phyloP scores from a whole-genome alignment of 352 stramenopile genomes.

The Phytophthora pluvialis region DNA sequence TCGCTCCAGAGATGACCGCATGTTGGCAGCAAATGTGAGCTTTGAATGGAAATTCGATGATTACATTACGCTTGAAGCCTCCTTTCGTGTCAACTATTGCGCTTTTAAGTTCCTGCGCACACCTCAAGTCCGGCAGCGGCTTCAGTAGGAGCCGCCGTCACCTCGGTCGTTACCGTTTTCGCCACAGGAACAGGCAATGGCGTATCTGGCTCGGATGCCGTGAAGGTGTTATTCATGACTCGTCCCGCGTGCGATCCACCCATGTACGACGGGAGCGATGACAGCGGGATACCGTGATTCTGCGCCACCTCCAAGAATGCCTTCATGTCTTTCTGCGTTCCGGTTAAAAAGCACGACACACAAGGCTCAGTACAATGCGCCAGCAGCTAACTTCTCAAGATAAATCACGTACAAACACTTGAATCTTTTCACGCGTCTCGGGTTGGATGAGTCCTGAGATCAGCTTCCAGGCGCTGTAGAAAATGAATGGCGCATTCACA shows the following conservation, averaged over 20 bases:
- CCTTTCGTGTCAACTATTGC: background rate
- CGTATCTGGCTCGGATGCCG: conserved; percentile 57
- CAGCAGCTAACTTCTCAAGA: background rate
- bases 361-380: background rate
- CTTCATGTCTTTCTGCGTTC: conserved; percentile 56
- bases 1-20: too few relatives aligned
- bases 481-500: conserved; percentile 84
- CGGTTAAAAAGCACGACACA: background rate
- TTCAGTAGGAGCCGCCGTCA: conserved; percentile 10
- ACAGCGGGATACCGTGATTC: conserved; percentile 66
- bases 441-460: conserved; percentile 74
- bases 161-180: background rate
- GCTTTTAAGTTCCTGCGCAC: conserved; percentile 14
- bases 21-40: too few relatives aligned
- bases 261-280: conserved; percentile 64
- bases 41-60: conserved; percentile 6
- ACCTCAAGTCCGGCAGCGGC: conserved; percentile 20
- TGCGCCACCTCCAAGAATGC: conserved; percentile 63
- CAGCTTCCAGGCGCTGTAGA: conserved; percentile 85
- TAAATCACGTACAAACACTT: conserved; percentile 68
- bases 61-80: conserved; percentile 13
- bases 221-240: conserved; percentile 76
- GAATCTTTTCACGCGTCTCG: conserved; percentile 84
- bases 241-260: conserved; percentile 62
- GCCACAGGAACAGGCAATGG: conserved; percentile 48